Conservation (phyloP, 768 basidiomycete species). For the Agaricus subrufescens region DNA sequence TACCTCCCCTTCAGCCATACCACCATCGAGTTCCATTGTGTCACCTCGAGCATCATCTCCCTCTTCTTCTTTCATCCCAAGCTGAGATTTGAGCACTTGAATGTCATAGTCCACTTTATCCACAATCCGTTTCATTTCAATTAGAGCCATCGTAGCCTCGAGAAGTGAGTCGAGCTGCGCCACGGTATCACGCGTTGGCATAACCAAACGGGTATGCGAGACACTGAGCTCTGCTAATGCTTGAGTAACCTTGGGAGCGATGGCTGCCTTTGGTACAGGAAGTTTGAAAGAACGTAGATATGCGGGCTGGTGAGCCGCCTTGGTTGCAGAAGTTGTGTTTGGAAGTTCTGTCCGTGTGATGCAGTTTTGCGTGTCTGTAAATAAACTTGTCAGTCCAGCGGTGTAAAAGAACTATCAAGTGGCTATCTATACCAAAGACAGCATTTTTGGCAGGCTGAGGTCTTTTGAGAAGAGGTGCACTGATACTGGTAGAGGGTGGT, state of each 20-base stretch:
- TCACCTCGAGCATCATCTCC: constrained; percentile 33
- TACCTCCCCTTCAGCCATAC: constrained; percentile 23
- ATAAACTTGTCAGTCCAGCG: not conserved
- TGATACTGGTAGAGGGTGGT: constrained; percentile 30
- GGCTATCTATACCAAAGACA: constrained; percentile 46
- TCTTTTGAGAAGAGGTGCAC: constrained; percentile 32
- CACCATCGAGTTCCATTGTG: constrained; percentile 49
- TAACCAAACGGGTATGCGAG: constrained; percentile 71
- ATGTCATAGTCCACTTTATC: constrained; percentile 89
- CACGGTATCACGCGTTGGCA: constrained; percentile 88
- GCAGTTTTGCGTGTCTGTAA: constrained; percentile 62
- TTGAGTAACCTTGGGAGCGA: constrained; percentile 72
- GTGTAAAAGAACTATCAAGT: not conserved
- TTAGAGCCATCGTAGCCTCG: constrained; percentile 63
- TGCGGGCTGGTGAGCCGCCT: constrained; percentile 74
- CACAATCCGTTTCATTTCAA: constrained; percentile 86
- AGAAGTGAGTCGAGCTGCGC: constrained; percentile 69
- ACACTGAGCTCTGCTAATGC: constrained; percentile 76
- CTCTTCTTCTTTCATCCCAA: constrained; percentile 41
- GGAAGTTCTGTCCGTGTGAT: constrained; percentile 65
- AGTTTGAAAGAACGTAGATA: constrained; percentile 86
- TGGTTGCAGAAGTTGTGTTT: constrained; percentile 52
- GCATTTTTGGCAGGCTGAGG: constrained; percentile 51
- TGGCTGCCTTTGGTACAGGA: constrained; percentile 69
- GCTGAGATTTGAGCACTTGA: constrained; percentile 57